Base-by-base conservation (phyloP, 345 rosid genomes). In the Noccaea caerulescens region DNA sequence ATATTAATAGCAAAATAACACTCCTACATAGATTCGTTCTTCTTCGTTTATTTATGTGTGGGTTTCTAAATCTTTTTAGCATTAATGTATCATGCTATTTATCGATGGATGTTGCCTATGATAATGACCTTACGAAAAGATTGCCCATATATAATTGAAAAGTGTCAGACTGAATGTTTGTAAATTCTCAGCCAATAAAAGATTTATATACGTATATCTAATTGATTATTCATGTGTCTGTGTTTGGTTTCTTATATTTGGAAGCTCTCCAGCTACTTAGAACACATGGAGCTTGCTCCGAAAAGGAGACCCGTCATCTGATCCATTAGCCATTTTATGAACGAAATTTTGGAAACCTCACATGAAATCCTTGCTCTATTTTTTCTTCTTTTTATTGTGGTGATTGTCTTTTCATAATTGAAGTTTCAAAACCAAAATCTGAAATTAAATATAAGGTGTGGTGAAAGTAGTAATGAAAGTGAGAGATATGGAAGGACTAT, bases 91-190 rank as follows among this genome's bases (percentile, higher is more conserved):
- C 62, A 63, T 7, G 33, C 76, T 69, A 64, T 56, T 69, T 60
- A 76, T 70, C 50, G 66, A 57, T 56, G 27, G 57, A 18, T 43
- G 76, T 57, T 70, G 67, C 68, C 75, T 70, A 63, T 55, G 75
- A 63, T 65, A 69, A 63, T 63, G 79, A 76, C 79, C 34, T 8
- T 56, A 69, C 79, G 44, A 69, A 75, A 69, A 47, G 59, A 56
- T 55, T 58, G 38, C 47, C 59, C 66, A 56, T 64, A 69, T 49
- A 63, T 37, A 69, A 55, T 76, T 76, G 57, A 69, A 62, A 45
- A 43, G 30, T 70, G 76, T 76, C 67, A 69, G 80, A n/a, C 13
- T 76, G 76, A 76, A 76, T 64, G 67, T 76, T 76, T 70, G 27
- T 63, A 56, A 47, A 62, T 47, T 57, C 63, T 63, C 66, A 45